A percentile compares a stretch with the other conserved stretches of the same genome.
phyloP scores from a whole-genome alignment of 148 eudicot species.

The Nepenthes mirabilis region DNA sequence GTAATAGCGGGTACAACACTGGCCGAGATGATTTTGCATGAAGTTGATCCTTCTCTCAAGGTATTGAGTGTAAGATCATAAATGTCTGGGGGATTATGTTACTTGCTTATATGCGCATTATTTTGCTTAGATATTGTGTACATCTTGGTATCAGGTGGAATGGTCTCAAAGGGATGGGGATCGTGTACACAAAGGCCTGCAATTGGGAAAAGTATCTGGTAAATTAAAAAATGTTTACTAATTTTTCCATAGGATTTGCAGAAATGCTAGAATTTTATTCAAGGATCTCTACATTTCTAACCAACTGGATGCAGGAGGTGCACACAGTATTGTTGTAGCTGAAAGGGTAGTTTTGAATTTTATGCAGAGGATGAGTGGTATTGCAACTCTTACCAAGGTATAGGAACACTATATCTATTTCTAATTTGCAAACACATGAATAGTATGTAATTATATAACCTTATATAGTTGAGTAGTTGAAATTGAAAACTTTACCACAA shows the following conservation, averaged over 20 bases:
- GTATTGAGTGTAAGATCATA: slow-evolving; percentile 19
- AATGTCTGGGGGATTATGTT: background rate
- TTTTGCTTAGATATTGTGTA: slow-evolving; percentile 2
- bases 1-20: slow-evolving; percentile 74
- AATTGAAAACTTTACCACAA: too few species aligned
- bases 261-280: background rate
- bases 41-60: slow-evolving; percentile 84
- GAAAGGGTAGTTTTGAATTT: slow-evolving; percentile 94
- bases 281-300: background rate
- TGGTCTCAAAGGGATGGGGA: slow-evolving; percentile 89
- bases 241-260: background rate
- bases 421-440: background rate
- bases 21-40: slow-evolving; percentile 80
- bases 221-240: slow-evolving; percentile 6
- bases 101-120: slow-evolving; percentile 4
- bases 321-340: slow-evolving; percentile 72
- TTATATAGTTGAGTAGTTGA: too few species aligned
- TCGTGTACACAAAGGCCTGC: slow-evolving; percentile 57
- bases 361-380: slow-evolving; percentile 99
- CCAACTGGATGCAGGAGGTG: slow-evolving; percentile 49
- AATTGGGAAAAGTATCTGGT: slow-evolving; percentile 89
- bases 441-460: too few species aligned
- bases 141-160: slow-evolving; percentile 48
- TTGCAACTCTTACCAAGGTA: slow-evolving; percentile 94
- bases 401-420: slow-evolving; percentile 1